These are phyloP conservation scores for Tylopilus subfusipes DNA, from an alignment of 768 basidiomycete genomes.

Conservation along the genomic window DNA sequence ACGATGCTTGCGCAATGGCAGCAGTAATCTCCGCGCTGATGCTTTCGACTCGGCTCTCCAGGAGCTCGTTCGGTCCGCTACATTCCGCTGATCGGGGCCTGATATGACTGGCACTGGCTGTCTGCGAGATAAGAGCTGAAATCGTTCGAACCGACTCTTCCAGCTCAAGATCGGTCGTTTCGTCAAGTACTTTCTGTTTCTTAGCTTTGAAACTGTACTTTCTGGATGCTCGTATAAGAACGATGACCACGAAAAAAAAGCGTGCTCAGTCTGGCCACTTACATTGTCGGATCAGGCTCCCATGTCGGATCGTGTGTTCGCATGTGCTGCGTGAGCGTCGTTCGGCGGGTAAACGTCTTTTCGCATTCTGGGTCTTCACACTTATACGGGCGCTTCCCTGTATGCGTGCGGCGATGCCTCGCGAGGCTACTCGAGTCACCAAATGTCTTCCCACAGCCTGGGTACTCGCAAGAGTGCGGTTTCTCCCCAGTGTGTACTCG, in stretches of 20 bases:
- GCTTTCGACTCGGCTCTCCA: conserved; percentile 68
- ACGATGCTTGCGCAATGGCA: conserved; percentile 71
- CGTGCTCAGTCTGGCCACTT: conserved; percentile 29
- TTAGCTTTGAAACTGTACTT: conserved; percentile 80
- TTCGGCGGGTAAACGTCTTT: conserved; percentile 84
- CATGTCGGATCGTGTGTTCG: conserved; percentile 80
- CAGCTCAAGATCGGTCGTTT: conserved; percentile 56
- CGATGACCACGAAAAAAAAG: not conserved
- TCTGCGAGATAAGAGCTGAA: conserved; percentile 60
- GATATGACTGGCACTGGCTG: conserved; percentile 36
- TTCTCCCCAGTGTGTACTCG: conserved; percentile 93
- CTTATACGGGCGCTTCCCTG: conserved; percentile 82
- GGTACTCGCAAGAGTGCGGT: conserved; percentile 88
- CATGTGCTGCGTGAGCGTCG: conserved; percentile 85
- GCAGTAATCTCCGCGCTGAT: conserved; percentile 80
- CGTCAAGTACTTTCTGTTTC: conserved; percentile 49
- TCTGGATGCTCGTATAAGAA: conserved; percentile 36
- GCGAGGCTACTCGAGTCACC: conserved; percentile 90
- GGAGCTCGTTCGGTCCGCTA: conserved; percentile 35
- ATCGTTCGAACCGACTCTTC: conserved; percentile 75
- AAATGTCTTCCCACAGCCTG: conserved; percentile 83
- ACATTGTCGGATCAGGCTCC: conserved; percentile 84
- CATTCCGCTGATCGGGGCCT: conserved; percentile 33
- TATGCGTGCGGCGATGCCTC: conserved; percentile 86
- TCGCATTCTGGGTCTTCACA: conserved; percentile 80